Base-by-base conservation (phyloP, 1,139 yeast species). In the Hansenula lynferdii region DNA sequence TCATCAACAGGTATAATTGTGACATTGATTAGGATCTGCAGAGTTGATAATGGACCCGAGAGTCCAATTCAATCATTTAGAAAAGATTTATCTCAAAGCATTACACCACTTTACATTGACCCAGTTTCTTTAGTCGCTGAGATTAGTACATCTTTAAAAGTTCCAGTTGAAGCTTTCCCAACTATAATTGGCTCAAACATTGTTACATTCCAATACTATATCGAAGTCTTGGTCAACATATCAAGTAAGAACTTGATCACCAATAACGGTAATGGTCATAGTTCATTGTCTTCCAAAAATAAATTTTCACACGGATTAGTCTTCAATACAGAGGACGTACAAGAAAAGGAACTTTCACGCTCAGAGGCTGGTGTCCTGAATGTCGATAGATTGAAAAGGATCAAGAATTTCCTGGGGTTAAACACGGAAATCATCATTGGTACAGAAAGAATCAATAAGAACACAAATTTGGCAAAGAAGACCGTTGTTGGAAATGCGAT, bases 141-240 rank as follows among this genome's bases (percentile, higher is more conserved):
- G 31, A 70, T 83, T 6, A 75, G 75, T 29, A 76, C 90, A 1
- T 75, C 77, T 34, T 61, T 89, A 19, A 67, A 81, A 44, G 80
- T 89, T 0, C 96, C 97, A 0, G 77, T 85, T 0, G 96, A 89
- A 51, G 80, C 86, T 1, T 86, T 89, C 56, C 95, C 96, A 0
- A 85, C 96, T 0, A 83, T 87, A 12, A 72, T 75, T 29, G 85
- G 85, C 2, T 77, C 86, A 43, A 80, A 80, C 2, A 64, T 82
- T 36, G 87, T 87, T 6, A 75, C 89, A 3, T 89, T 89, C 59
- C 94, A 85, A 53, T 89, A 89, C 57, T 85, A 84, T 54, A 67
- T 89, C 15, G 97, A 89, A 56, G 92, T 84, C 1, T 70, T 87
- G 41, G 77, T 85, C 19, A 89, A 87, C 53, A 62, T 89, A 26